These are phyloP conservation scores for Aegilops bicornis DNA, from an alignment of 176 grass and related monocot genomes.

Conservation along the genomic window DNA sequence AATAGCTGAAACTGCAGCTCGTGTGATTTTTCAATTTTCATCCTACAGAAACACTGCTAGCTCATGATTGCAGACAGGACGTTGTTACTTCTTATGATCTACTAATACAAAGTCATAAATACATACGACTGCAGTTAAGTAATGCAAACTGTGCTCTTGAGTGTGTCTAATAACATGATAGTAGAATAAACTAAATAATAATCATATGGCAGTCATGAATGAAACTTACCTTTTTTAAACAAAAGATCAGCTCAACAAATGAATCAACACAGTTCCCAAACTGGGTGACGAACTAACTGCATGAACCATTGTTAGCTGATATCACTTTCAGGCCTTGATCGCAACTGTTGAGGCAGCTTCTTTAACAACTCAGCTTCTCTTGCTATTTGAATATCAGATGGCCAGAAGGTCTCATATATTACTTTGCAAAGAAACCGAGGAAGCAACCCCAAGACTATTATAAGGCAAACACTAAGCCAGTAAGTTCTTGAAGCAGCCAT, in stretches of 20 bases:
- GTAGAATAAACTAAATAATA: background rate
- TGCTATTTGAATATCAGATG: conserved; percentile 99
- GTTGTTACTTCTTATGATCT: background rate
- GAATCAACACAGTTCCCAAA: conserved; percentile 31
- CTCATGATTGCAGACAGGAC: conserved; percentile 2
- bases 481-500: conserved; percentile 76
- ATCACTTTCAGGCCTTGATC: conserved; percentile 50
- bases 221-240: conserved; percentile 55
- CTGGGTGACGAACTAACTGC: conserved; percentile 35
- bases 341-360: conserved; percentile 60
- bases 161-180: background rate
- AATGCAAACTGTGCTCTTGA: background rate
- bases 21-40: background rate
- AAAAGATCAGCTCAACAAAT: conserved; percentile 51
- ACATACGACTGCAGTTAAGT: background rate
- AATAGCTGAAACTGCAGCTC: background rate
- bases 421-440: conserved; percentile 95
- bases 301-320: conserved; percentile 62
- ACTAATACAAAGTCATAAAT: background rate
- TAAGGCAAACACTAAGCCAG: conserved; percentile 90
- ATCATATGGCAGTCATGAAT: background rate
- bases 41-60: conserved; percentile 5
- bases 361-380: conserved; percentile 96
- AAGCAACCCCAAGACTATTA: conserved; percentile 89
- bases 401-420: conserved; percentile 95